Percentiles rank a stretch among this genome's conserved stretches.
Conservation (phyloP, 306 rosid genomes). For the Ceratonia siliqua region DNA sequence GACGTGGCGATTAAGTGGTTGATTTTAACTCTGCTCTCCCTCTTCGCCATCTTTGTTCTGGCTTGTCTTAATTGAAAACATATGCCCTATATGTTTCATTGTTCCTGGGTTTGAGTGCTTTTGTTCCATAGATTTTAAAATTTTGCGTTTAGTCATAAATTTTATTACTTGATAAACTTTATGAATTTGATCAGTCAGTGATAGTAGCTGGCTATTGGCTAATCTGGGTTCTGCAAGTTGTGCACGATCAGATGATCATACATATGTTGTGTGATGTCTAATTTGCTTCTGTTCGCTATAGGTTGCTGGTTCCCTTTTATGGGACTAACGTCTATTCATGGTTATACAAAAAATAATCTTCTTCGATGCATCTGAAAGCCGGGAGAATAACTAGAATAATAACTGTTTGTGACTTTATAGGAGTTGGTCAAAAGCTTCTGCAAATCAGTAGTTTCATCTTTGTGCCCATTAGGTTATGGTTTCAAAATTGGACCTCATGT, state of each 20-base stretch:
- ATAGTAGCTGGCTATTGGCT: not conserved
- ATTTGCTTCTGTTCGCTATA: not conserved
- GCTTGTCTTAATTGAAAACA: not conserved
- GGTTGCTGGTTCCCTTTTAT: not conserved
- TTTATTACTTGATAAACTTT: not conserved
- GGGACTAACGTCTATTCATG: not conserved
- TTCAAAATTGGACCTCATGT: not conserved
- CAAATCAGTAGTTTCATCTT: not conserved
- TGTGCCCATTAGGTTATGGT: not conserved
- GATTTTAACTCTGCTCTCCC: not conserved
- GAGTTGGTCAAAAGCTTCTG: not conserved
- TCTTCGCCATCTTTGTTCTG: not conserved
- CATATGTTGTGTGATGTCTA: constrained; percentile 3
- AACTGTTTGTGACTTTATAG: not conserved
- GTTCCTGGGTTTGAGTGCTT: not conserved
- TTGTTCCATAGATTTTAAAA: not conserved
- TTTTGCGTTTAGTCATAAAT: not conserved
- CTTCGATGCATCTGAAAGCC: not conserved
- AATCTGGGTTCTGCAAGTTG: not conserved
- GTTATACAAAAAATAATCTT: not conserved
- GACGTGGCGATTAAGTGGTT: not conserved
- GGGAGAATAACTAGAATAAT: not conserved
- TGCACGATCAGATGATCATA: not conserved
- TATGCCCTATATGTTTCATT: not conserved
- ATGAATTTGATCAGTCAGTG: not conserved